Percentiles rank a stretch among this genome's conserved stretches.
Conservation (phyloP, 768 basidiomycete species). For the Phanerochaete sordida region DNA sequence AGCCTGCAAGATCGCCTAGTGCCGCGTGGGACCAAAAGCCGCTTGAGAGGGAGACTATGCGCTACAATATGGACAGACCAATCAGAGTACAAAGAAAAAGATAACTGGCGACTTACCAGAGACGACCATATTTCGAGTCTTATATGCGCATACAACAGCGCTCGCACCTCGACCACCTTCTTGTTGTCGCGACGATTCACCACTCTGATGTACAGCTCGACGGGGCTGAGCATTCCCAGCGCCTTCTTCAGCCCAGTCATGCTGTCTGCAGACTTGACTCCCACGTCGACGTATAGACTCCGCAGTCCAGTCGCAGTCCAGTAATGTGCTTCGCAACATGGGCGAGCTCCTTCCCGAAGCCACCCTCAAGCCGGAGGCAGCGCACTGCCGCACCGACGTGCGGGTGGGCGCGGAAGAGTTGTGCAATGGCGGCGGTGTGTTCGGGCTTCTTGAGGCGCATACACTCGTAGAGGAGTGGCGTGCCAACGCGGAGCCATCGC, state of each 20-base stretch:
- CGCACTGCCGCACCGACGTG: neutral
- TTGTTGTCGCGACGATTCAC: neutral
- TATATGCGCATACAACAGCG: neutral
- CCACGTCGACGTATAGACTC: neutral
- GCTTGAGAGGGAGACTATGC: neutral
- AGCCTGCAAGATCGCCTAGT: neutral
- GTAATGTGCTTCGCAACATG: neutral
- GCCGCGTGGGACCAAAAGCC: neutral
- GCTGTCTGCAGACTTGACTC: neutral
- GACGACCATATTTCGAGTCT: neutral
- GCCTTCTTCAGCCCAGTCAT: neutral
- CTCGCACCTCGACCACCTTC: neutral
- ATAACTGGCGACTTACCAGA: neutral
- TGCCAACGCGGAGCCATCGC: constrained; percentile 6
- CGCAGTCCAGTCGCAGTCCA: neutral
- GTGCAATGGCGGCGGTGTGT: neutral
- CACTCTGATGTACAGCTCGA: neutral
- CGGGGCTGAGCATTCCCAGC: neutral
- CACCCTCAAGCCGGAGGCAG: neutral
- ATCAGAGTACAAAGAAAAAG: neutral
- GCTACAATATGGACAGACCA: neutral
- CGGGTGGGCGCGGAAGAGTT: neutral
- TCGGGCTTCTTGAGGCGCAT: neutral
- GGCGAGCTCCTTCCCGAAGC: neutral
- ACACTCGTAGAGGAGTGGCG: constrained; percentile 1